phyloP scores from a whole-genome alignment of 2,329 filamentous ascomycete genomes.

The Chaetomiaceae sp. region DNA sequence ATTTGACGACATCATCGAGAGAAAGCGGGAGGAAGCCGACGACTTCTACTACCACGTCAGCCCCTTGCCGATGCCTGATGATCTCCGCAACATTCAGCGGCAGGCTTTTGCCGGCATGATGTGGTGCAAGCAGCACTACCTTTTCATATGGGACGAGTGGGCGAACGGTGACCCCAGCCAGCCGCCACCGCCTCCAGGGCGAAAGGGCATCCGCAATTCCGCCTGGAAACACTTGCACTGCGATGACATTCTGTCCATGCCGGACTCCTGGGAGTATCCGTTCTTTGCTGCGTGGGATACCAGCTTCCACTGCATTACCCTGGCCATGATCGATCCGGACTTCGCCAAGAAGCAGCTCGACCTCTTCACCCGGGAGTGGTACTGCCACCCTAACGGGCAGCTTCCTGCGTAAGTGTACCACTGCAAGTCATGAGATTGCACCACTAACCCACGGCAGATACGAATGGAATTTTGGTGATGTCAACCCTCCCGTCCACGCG shows the following conservation, averaged over 20 bases:
- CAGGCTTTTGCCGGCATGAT: slow-evolving; percentile 96
- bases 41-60: slow-evolving; percentile 94
- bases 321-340: slow-evolving; percentile 96
- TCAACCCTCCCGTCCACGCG: slow-evolving; percentile 93
- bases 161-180: slow-evolving; percentile 86
- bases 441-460: slow-evolving; percentile 38
- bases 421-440: neutral
- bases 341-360: slow-evolving; percentile 98
- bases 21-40: slow-evolving; percentile 81
- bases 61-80: slow-evolving; percentile 86
- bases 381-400: slow-evolving; percentile 96
- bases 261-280: slow-evolving; percentile 96
- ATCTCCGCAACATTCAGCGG: slow-evolving; percentile 88
- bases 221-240: slow-evolving; percentile 94
- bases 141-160: slow-evolving; percentile 98
- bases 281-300: slow-evolving; percentile 98
- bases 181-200: slow-evolving; percentile 73
- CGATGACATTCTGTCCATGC: slow-evolving; percentile 95
- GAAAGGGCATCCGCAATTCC: slow-evolving; percentile 76
- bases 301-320: slow-evolving; percentile 90
- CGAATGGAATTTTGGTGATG: slow-evolving; percentile 97
- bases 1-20: slow-evolving; percentile 86
- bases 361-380: slow-evolving; percentile 94
- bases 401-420: slow-evolving; percentile 65
- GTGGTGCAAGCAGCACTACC: slow-evolving; percentile 96